Percentiles rank a stretch among this genome's conserved stretches.
Conservation (phyloP, 2,329 filamentous ascomycete genomes). For the Scedosporium dehoogii region DNA sequence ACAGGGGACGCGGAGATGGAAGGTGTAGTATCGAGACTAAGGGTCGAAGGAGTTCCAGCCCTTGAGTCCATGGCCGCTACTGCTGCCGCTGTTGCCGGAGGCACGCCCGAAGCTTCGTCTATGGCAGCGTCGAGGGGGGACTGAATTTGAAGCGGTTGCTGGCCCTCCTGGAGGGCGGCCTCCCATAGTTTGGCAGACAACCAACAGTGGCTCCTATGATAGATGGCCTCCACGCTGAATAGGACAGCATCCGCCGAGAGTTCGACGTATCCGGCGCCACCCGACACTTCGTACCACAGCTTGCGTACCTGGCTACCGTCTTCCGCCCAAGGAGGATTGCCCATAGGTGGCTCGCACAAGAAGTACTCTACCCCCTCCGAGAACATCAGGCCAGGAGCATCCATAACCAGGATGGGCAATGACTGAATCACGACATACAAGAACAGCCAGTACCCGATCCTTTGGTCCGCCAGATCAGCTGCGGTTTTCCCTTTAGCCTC, state of each 20-base stretch:
- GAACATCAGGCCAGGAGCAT: constrained; percentile 59
- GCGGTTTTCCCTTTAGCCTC: constrained; percentile 55
- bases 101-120: neutral
- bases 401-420: constrained; percentile 66
- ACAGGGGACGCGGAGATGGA: constrained; percentile 19
- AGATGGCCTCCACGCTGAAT: constrained; percentile 51
- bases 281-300: constrained; percentile 68
- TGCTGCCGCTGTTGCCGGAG: neutral
- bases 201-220: constrained; percentile 49
- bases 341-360: constrained; percentile 64
- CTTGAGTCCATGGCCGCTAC: constrained; percentile 7
- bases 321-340: constrained; percentile 63
- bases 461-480: constrained; percentile 59
- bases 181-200: constrained; percentile 42
- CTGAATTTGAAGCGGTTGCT: neutral
- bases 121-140: too few relatives aligned
- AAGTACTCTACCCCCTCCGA: constrained; percentile 73
- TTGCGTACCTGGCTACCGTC: constrained; percentile 54
- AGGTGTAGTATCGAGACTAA: constrained; percentile 14
- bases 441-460: constrained; percentile 73
- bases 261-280: constrained; percentile 47
- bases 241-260: constrained; percentile 50
- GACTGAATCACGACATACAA: constrained; percentile 70
- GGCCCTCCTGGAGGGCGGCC: constrained; percentile 16
- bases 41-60: constrained; percentile 13